These are phyloP conservation scores for Nannochloris sp. DNA, from an alignment of 139 green algal species.

Conservation along the genomic window DNA sequence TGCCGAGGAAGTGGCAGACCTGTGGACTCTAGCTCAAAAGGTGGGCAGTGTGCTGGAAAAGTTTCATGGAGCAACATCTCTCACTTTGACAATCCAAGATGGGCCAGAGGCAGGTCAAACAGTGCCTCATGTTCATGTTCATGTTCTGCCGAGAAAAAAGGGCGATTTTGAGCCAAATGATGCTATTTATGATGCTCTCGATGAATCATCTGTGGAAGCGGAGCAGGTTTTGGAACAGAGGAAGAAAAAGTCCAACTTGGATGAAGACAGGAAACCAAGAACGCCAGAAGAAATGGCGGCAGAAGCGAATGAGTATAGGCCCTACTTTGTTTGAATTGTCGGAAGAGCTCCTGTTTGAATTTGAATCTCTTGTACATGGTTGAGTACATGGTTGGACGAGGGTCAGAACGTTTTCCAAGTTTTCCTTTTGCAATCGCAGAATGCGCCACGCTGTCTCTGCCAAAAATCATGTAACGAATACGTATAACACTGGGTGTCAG, in stretches of 20 bases:
- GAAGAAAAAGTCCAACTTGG: constrained; percentile 53
- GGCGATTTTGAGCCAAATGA: constrained; percentile 91
- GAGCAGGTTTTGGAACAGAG: not conserved
- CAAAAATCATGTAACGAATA: too few relatives aligned
- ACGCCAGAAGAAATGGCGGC: constrained; percentile 71
- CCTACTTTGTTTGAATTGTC: not conserved
- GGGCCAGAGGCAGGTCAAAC: constrained; percentile 76
- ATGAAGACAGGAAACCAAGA: constrained; percentile 56
- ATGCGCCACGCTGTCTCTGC: too few relatives aligned
- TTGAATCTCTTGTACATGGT: too few relatives aligned
- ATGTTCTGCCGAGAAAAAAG: constrained; percentile 76
- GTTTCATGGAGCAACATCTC: constrained; percentile 48
- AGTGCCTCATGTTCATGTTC: constrained; percentile 93
- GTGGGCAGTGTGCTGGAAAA: constrained; percentile 49
- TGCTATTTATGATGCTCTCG: constrained; percentile 75
- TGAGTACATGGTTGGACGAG: too few relatives aligned
- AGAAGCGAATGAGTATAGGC: constrained; percentile 52
- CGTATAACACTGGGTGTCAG: too few relatives aligned
- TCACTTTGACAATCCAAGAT: constrained; percentile 83
- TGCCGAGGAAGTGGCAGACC: constrained; percentile 69
- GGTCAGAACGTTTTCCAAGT: too few relatives aligned
- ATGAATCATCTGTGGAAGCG: constrained; percentile 14
- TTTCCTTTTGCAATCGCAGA: too few relatives aligned
- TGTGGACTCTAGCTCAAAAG: constrained; percentile 68
- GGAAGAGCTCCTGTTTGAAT: too few relatives aligned